Evolutionary conservation across 345 rosid genomes (phyloP), one percentile per base, ranked within the genome.

Genomic region (Moricandia arvensis): DNA sequence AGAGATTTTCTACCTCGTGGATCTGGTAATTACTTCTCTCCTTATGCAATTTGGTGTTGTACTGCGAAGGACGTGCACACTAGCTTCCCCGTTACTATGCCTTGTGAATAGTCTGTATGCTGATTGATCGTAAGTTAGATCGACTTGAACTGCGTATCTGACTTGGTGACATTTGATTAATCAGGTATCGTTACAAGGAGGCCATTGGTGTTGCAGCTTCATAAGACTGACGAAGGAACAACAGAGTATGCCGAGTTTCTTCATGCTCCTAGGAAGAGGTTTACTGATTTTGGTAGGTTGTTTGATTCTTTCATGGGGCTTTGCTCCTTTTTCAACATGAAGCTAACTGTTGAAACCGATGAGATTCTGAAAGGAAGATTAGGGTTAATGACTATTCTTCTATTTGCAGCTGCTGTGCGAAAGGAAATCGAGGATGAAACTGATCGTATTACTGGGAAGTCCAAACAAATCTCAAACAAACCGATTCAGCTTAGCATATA

Each of bases 1-100:
- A 87, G 99, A 72, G 99, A 96, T 68, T 93, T 96, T 79, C 82
- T 93, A 79, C 99, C 99, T 76, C 96, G 98, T 82, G 99, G 99
- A 96, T 96, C 99, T 60, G 99, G 99, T 96, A 86, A 60, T 10
- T 74, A 59, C 66, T 8, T 45, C 66, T 71, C 69, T 61, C 29
- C 41, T 53, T 43, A n/a, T 53, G 59, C 62, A 30, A 41, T 12
- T 57, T 49, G 1, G 31, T 2, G 8, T 47, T 54, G 26, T 27
- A 61, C 63, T n/a, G 15, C 2, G 8, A 61, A 68, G n/a, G 60
- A 49, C 16, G 45, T 49, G 1, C 13, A 55, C 69, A 38, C 5
- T 70, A 43, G 38, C 66, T 69, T 45, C 33, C 6, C 17, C 66
- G 8, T 16, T 29, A 35, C n/a, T 1, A 1, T 65, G 31, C 34